phyloP scores from a whole-genome alignment of 2,329 filamentous ascomycete genomes.

The Stagonosporopsis vannaccii region DNA sequence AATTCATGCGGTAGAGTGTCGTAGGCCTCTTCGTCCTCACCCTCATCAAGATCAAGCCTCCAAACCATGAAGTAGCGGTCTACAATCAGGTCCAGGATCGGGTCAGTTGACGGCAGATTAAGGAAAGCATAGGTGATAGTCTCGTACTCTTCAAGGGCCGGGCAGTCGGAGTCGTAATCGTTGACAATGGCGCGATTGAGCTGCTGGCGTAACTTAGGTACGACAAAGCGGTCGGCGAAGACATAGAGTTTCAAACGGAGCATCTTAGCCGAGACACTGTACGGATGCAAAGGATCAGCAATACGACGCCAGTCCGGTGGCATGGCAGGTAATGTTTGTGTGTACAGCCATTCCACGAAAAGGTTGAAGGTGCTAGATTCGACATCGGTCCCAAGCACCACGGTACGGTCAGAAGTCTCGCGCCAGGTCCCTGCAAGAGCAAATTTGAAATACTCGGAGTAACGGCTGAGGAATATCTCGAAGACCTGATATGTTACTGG shows the following conservation, averaged over 20 bases:
- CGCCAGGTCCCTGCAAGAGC: conserved; percentile 20
- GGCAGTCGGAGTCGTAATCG: conserved; percentile 13
- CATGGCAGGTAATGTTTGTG: conserved; percentile 12
- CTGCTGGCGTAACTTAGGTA: conserved; percentile 3
- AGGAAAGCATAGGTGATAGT: conserved; percentile 19
- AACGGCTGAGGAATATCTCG: conserved; percentile 16
- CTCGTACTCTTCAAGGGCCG: conserved; percentile 13
- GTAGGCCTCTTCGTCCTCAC: conserved; percentile 12
- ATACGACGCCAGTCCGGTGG: conserved; percentile 16
- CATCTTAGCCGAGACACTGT: conserved; percentile 15
- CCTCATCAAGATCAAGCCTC: conserved; percentile 14
- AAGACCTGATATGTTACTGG: conserved; percentile 12
- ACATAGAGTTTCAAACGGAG: conserved; percentile 18
- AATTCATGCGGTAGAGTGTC: conserved; percentile 9
- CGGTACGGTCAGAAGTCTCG: conserved; percentile 12
- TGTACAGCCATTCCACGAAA: conserved; percentile 25
- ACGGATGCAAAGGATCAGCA: conserved; percentile 9
- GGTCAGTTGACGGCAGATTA: conserved; percentile 17
- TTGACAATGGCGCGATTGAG: conserved; percentile 16
- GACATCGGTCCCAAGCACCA: conserved; percentile 19
- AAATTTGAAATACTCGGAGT: conserved; percentile 23
- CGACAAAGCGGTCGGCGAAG: conserved; percentile 19
- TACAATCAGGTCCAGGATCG: conserved; percentile 17
- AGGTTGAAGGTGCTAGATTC: conserved; percentile 16
- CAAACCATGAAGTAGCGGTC: conserved; percentile 21